These are phyloP conservation scores for Citrullus colocynthis DNA, from an alignment of 306 rosid species.

Conservation along the genomic window DNA sequence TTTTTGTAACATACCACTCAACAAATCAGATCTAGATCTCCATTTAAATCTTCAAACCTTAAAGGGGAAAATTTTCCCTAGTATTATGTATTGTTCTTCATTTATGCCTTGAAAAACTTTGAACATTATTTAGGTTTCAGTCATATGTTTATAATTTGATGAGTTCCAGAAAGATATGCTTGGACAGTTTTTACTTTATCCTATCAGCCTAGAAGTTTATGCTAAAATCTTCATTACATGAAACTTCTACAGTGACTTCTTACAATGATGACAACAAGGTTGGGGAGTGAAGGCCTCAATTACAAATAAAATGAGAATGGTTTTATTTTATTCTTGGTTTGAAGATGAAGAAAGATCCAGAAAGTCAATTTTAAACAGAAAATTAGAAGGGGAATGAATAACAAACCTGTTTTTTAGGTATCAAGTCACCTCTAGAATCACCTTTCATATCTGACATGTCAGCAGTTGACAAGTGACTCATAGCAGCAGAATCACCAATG, in stretches of 20 bases:
- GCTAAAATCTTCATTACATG: neutral
- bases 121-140: neutral
- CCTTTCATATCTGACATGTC: slow-evolving; percentile 23
- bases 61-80: slow-evolving; percentile 15
- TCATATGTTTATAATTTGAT: neutral
- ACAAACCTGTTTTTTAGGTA: slow-evolving; percentile 40
- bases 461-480: slow-evolving; percentile 23
- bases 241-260: neutral
- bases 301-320: neutral
- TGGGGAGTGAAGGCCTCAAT: neutral
- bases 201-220: neutral
- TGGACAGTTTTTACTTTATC: neutral
- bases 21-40: slow-evolving; percentile 19
- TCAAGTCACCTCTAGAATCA: slow-evolving; percentile 17
- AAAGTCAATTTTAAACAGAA: neutral
- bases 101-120: neutral
- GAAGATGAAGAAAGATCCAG: neutral
- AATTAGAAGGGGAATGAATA: neutral
- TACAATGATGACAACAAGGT: neutral
- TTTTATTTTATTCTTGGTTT: neutral
- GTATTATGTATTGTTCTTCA: neutral
- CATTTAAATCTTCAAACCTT: slow-evolving; percentile 22
- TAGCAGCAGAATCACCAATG: slow-evolving; percentile 17
- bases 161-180: neutral
- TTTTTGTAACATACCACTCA: slow-evolving; percentile 22